Conservation (phyloP, 1,284 basidiomycete species). For the Cutaneotrichosporon daszewskae region DNA sequence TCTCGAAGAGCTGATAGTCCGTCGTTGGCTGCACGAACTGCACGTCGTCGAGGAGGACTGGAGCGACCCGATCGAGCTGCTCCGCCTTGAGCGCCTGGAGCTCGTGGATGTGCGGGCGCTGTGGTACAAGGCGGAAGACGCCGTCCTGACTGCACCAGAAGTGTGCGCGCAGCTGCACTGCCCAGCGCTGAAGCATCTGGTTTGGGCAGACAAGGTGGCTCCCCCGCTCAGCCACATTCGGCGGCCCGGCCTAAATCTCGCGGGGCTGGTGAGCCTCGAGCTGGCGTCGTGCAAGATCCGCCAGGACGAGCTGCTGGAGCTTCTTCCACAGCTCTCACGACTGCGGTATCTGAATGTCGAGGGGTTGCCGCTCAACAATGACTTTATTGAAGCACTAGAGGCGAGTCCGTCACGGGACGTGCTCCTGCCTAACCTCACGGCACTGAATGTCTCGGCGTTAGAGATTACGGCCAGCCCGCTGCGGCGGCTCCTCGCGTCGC, state of each 20-base stretch:
- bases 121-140: too few species aligned
- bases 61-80: too few species aligned
- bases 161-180: too few species aligned
- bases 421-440: conserved; percentile 27
- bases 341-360: conserved; percentile 32
- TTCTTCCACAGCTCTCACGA: conserved; percentile 7
- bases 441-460: conserved; percentile 26
- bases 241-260: too few species aligned
- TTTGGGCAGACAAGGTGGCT: too few species aligned
- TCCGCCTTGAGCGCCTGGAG: too few species aligned
- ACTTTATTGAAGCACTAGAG: conserved; percentile 25
- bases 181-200: background rate
- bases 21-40: too few species aligned
- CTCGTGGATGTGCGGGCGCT: too few species aligned
- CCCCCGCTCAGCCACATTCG: too few species aligned
- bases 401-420: conserved; percentile 9
- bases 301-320: conserved; percentile 6
- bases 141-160: too few species aligned
- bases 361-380: conserved; percentile 19
- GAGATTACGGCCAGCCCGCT: conserved; percentile 23
- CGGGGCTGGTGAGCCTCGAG: conserved; percentile 25
- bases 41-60: too few species aligned
- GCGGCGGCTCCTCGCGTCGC: conserved; percentile 17
- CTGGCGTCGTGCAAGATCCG: conserved; percentile 18
- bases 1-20: too few species aligned